Conservation (phyloP, 345 rosid genomes). For the Schrenkiella parvula region DNA sequence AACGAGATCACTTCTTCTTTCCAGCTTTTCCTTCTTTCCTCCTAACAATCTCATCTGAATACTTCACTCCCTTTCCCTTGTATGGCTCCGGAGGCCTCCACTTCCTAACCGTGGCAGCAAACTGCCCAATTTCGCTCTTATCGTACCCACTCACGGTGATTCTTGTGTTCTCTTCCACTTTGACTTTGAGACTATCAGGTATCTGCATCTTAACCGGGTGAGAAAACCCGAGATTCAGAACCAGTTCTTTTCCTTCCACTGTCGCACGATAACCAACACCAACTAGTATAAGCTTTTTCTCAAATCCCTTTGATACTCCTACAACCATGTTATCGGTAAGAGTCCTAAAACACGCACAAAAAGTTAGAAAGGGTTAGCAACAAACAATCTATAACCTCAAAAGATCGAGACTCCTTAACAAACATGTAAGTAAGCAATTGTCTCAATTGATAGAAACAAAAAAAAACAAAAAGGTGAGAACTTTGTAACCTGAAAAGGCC, state of each 20-base stretch:
- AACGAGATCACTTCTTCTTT: conserved; percentile 66
- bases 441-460: not conserved
- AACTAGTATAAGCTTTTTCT: conserved; percentile 74
- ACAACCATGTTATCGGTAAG: conserved; percentile 92
- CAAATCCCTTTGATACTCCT: conserved; percentile 97
- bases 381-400: not conserved
- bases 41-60: conserved; percentile 68
- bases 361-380: not conserved
- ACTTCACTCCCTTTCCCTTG: conserved; percentile 94
- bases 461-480: not conserved
- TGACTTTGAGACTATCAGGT: conserved; percentile 65
- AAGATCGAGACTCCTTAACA: not conserved
- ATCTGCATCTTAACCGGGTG: conserved; percentile 89
- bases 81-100: conserved; percentile 99
- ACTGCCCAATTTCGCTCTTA: conserved; percentile 69
- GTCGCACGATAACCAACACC: conserved; percentile 93
- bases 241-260: conserved; percentile 77
- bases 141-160: conserved; percentile 71
- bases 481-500: conserved; percentile 86
- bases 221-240: conserved; percentile 82
- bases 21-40: conserved; percentile 98
- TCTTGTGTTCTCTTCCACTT: conserved; percentile 86
- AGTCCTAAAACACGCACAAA: conserved; percentile 43
- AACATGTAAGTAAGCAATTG: not conserved
- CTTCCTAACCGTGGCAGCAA: conserved; percentile 82